These are phyloP conservation scores for Nothophytophthora sp. DNA, from an alignment of 352 stramenopile species.

Conservation along the genomic window DNA sequence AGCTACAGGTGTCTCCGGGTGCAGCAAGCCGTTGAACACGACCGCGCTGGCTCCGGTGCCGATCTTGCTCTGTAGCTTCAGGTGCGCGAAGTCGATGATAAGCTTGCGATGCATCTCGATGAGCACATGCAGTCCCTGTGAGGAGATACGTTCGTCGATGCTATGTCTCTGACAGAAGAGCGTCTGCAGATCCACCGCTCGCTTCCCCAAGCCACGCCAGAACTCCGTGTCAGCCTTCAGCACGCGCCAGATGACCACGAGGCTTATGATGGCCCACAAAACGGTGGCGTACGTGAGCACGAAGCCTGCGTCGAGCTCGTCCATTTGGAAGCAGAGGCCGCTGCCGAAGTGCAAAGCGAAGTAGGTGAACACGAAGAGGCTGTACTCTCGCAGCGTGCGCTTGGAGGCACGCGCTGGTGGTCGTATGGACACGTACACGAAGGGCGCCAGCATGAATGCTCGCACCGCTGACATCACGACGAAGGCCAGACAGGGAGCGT, in stretches of 20 bases:
- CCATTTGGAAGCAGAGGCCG: constrained; percentile 26
- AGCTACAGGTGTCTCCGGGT: constrained; percentile 39
- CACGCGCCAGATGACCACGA: constrained; percentile 31
- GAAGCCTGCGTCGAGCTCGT: constrained; percentile 19
- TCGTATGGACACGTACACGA: constrained; percentile 22
- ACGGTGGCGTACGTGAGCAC: constrained; percentile 32
- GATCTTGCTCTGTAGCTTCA: constrained; percentile 61
- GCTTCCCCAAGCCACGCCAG: constrained; percentile 41
- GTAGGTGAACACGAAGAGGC: constrained; percentile 35
- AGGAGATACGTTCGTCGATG: constrained; percentile 31
- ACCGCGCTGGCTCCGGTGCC: constrained; percentile 41
- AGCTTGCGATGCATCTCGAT: constrained; percentile 73
- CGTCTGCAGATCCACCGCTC: constrained; percentile 20
- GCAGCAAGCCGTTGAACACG: constrained; percentile 47
- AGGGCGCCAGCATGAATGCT: constrained; percentile 19
- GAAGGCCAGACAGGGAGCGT: constrained; percentile 11
- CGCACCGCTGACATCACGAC: constrained; percentile 14
- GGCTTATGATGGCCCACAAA: constrained; percentile 21
- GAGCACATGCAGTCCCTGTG: constrained; percentile 59
- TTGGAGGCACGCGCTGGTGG: constrained; percentile 27
- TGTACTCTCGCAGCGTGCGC: constrained; percentile 35
- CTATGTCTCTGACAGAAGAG: constrained; percentile 29
- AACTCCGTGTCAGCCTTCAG: constrained; percentile 55
- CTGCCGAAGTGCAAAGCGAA: constrained; percentile 38
- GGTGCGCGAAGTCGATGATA: constrained; percentile 76